Conservation (phyloP, 192 early-diverging fungal genomes). For the Coemansia sp. region DNA sequence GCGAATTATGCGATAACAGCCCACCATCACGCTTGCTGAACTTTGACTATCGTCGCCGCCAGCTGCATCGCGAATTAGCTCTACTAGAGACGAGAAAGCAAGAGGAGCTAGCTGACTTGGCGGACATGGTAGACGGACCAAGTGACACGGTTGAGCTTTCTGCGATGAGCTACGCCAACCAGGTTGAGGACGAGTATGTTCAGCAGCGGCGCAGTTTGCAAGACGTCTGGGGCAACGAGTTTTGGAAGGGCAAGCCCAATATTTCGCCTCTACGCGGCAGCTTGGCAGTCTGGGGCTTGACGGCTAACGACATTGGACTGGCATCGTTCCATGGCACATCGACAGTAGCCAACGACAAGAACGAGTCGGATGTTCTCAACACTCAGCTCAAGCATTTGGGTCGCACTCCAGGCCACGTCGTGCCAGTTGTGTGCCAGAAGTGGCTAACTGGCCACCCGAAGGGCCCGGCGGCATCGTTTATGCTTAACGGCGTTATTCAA, state of each 20-base stretch:
- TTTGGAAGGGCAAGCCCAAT: conserved; percentile 74
- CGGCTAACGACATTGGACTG: conserved; percentile 31
- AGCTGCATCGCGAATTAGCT: conserved; percentile 4
- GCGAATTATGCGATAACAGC: conserved; percentile 62
- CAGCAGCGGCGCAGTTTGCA: too few relatives aligned
- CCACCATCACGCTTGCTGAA: background rate
- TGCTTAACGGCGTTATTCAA: conserved; percentile 91
- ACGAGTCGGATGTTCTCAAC: conserved; percentile 38
- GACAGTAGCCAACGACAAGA: conserved; percentile 39
- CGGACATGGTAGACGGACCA: background rate
- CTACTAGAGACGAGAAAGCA: background rate
- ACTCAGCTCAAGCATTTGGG: conserved; percentile 36
- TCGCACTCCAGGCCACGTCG: conserved; percentile 30
- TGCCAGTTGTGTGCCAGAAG: conserved; percentile 37
- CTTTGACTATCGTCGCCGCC: conserved; percentile 8
- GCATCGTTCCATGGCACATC: conserved; percentile 37
- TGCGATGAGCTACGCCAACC: too few relatives aligned
- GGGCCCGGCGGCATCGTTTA: conserved; percentile 94
- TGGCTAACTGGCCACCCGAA: conserved; percentile 66
- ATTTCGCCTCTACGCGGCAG: conserved; percentile 90
- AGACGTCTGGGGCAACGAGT: conserved; percentile 73
- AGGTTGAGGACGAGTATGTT: too few relatives aligned
- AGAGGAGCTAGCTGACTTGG: background rate
- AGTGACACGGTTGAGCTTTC: too few relatives aligned
- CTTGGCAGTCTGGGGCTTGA: conserved; percentile 61